These are phyloP conservation scores for Phytophthora capsici DNA, from an alignment of 352 stramenopile species.

Conservation along the genomic window DNA sequence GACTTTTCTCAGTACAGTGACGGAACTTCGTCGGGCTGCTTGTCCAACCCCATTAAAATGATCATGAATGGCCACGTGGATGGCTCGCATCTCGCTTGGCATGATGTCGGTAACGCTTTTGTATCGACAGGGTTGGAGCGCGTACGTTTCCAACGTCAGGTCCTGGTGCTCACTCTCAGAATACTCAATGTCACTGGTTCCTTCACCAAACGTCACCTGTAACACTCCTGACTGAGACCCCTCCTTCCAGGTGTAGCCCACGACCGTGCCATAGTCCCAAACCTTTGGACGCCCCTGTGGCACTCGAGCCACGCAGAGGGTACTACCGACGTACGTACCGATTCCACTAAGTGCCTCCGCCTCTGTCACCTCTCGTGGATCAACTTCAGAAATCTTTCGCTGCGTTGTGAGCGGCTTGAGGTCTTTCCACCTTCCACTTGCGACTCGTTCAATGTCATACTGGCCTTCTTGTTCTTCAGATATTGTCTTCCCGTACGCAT, in stretches of 20 bases:
- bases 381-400: background rate
- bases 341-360: conserved; percentile 18
- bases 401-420: background rate
- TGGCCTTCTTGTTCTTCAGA: background rate
- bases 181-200: background rate
- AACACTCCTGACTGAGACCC: background rate
- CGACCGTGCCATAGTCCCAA: conserved; percentile 16
- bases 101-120: conserved; percentile 3
- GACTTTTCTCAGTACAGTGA: background rate
- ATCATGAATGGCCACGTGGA: background rate
- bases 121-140: background rate
- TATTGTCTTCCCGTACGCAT: conserved; percentile 1
- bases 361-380: background rate
- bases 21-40: background rate
- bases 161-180: conserved; percentile 9
- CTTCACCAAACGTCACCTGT: conserved; percentile 9
- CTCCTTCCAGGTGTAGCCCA: conserved; percentile 5
- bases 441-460: too few relatives aligned
- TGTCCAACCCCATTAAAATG: conserved; percentile 18
- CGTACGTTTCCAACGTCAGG: conserved; percentile 11
- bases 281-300: conserved; percentile 5
- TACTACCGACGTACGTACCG: conserved; percentile 11
- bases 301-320: conserved; percentile 10
- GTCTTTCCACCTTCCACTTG: conserved; percentile 4
- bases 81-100: conserved; percentile 11